A percentile compares a stretch with the other conserved stretches of the same genome.
Evolutionary conservation across 179 eudicot species (phyloP).

Genomic region (Silene noctiflora): DNA sequence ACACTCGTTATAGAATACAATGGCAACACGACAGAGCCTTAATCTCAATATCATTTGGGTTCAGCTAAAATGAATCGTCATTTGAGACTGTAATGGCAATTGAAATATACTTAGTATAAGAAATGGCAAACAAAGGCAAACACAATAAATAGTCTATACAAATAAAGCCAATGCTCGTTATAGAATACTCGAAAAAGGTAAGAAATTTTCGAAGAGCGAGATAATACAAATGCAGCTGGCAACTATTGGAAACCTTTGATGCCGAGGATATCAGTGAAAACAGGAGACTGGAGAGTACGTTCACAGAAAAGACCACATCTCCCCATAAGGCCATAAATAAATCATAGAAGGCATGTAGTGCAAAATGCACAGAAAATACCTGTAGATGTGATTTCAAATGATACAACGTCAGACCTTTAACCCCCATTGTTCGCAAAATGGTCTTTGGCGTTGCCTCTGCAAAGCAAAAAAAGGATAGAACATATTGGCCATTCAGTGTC

Average conservation of each 20-base stretch:
- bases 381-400: conserved; percentile 84
- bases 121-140: background rate
- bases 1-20: no score
- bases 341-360: background rate
- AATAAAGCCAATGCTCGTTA: background rate
- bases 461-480: conserved; percentile 8
- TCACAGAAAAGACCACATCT: background rate
- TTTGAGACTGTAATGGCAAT: background rate
- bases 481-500: background rate
- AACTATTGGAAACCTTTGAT: background rate
- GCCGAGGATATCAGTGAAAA: background rate
- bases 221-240: background rate
- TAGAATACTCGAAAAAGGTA: background rate
- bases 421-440: conserved; percentile 75
- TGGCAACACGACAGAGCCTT: background rate
- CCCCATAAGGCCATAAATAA: background rate
- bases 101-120: background rate
- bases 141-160: background rate
- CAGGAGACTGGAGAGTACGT: background rate
- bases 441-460: conserved; percentile 84
- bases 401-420: conserved; percentile 74
- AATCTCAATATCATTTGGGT: background rate
- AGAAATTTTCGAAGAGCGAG: background rate
- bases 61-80: background rate
- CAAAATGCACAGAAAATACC: conserved; percentile 45